A percentile compares a stretch with the other conserved stretches of the same genome.
Evolutionary conservation across 2,329 filamentous ascomycete species (phyloP).

Genomic region (Fusarium sulawesiense): DNA sequence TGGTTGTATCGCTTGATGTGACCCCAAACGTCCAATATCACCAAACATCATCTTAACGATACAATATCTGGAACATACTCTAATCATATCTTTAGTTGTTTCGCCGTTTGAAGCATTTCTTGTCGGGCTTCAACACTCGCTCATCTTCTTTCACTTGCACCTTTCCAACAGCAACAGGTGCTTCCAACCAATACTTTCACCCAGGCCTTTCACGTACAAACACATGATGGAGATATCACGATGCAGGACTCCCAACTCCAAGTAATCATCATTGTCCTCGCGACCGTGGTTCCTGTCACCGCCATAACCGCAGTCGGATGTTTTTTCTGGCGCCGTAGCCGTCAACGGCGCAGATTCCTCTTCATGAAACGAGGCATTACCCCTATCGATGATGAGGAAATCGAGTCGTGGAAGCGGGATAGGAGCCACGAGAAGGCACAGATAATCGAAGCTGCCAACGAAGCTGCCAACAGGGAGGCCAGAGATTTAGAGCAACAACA

Average conservation of each 20-base stretch:
- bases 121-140: constrained; percentile 12
- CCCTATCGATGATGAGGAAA: constrained; percentile 73
- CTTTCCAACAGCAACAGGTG: background rate
- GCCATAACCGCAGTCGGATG: constrained; percentile 51
- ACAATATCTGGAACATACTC: background rate
- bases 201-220: constrained; percentile 6
- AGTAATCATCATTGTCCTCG: constrained; percentile 63
- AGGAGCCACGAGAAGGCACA: constrained; percentile 49
- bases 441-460: constrained; percentile 35
- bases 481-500: constrained; percentile 21
- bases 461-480: constrained; percentile 20
- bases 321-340: constrained; percentile 55
- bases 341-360: constrained; percentile 50
- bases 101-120: background rate
- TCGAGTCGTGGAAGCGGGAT: constrained; percentile 69
- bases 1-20: background rate
- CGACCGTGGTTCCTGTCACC: constrained; percentile 61
- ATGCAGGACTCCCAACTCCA: constrained; percentile 50
- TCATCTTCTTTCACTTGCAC: constrained; percentile 16
- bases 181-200: background rate
- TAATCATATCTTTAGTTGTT: constrained; percentile 18
- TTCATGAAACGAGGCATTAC: constrained; percentile 67
- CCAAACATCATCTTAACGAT: background rate
- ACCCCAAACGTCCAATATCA: background rate
- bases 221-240: constrained; percentile 40